Conservation (phyloP, 139 green algal genomes). For the Chlamydomonas sp. region DNA sequence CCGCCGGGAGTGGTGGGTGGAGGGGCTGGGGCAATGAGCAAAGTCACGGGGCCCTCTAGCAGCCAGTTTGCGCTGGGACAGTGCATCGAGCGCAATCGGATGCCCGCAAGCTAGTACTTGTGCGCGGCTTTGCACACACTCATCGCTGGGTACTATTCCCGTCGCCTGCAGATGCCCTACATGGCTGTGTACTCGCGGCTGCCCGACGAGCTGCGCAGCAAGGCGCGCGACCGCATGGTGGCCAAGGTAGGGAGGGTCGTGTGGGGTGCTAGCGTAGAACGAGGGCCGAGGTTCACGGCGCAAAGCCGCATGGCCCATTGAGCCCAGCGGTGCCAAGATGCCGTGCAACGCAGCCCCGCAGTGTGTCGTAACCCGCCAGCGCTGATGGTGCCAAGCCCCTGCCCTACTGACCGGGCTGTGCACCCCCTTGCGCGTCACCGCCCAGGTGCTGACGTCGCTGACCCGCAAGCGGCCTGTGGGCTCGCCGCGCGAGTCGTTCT, state of each 20-base stretch:
- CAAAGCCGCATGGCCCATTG: too few relatives aligned
- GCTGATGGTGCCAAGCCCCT: too few relatives aligned
- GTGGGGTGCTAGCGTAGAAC: background rate
- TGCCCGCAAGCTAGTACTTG: too few relatives aligned
- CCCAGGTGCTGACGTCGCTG: constrained; percentile 67
- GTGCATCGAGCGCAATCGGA: too few relatives aligned
- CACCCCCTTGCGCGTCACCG: background rate
- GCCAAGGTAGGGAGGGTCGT: background rate
- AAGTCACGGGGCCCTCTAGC: background rate
- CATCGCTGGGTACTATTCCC: background rate
- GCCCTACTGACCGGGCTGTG: background rate
- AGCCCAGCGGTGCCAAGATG: too few relatives aligned
- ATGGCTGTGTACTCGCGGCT: constrained; percentile 11
- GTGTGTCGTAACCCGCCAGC: too few relatives aligned
- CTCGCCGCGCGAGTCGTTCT: constrained; percentile 64
- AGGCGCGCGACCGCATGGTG: constrained; percentile 1
- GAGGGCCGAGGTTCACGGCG: background rate
- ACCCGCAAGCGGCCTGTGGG: constrained; percentile 57
- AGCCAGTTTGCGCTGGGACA: too few relatives aligned
- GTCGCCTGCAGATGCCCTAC: constrained; percentile 18
- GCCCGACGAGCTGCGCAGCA: background rate
- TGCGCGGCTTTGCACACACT: too few relatives aligned
- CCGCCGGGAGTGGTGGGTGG: background rate
- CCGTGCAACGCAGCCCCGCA: too few relatives aligned
- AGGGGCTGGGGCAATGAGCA: background rate